Percentiles rank a stretch among this genome's conserved stretches.
Evolutionary conservation across 345 rosid genomes (phyloP).

Genomic region (Pistacia atlantica): DNA sequence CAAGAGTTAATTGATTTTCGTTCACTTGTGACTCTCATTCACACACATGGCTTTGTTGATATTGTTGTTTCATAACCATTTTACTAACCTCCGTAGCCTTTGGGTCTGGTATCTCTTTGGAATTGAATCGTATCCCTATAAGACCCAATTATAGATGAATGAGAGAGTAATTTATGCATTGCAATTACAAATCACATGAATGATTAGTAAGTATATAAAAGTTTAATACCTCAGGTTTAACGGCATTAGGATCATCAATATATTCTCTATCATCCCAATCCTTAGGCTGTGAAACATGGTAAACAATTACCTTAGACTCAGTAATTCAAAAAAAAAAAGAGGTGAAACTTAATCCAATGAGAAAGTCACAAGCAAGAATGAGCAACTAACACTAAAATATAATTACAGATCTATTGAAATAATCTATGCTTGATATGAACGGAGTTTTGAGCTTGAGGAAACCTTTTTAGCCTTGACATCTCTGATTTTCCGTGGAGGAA

Average conservation of each 20-base stretch:
- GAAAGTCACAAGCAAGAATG: neutral
- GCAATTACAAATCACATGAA: neutral
- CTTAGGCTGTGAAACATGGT: constrained; percentile 27
- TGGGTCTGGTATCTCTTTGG: constrained; percentile 47
- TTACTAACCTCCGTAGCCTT: constrained; percentile 43
- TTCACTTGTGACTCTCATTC: neutral
- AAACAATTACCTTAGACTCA: neutral
- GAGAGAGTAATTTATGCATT: neutral
- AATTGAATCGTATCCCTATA: constrained; percentile 48
- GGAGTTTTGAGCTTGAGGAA: constrained; percentile 4
- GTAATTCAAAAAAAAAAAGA: neutral
- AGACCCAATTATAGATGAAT: neutral
- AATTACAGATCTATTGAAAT: neutral
- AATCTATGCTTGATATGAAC: neutral
- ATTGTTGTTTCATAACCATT: neutral
- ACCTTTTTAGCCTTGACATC: constrained; percentile 50
- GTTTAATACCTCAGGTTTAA: constrained; percentile 45
- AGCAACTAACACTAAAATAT: neutral
- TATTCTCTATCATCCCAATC: constrained; percentile 55
- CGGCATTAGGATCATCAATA: constrained; percentile 46
- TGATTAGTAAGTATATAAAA: neutral
- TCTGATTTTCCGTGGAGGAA: constrained; percentile 47
- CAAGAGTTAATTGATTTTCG: neutral
- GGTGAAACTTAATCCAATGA: neutral
- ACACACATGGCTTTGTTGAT: neutral